phyloP scores from a whole-genome alignment of 2,329 filamentous ascomycete species.

The Paracoccidioides lutzii region DNA sequence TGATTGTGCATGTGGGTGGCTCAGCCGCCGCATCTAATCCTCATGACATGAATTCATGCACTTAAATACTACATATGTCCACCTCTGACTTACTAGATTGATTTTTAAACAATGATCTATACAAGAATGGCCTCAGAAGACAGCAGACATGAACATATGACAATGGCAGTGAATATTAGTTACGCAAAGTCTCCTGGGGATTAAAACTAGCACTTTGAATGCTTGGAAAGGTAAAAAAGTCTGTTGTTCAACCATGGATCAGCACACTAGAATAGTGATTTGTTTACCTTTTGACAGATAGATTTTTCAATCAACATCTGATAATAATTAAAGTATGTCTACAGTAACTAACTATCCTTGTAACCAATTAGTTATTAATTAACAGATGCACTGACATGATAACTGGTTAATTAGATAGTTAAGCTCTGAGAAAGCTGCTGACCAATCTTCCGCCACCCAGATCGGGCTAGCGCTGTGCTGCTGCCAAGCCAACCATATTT shows the following conservation, averaged over 20 bases:
- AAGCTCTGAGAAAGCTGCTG: background rate
- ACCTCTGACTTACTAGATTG: too few relatives aligned
- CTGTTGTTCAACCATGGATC: background rate
- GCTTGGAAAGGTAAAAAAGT: background rate
- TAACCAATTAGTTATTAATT: background rate
- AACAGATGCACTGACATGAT: too few relatives aligned
- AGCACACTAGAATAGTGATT: background rate
- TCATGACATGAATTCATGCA: too few relatives aligned
- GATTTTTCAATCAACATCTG: background rate
- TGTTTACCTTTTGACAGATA: background rate
- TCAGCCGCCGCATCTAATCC: too few relatives aligned
- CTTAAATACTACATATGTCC: too few relatives aligned
- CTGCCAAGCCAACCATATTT: constrained; percentile 1
- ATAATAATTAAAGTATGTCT: background rate
- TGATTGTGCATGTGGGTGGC: too few relatives aligned
- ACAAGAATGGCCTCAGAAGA: too few relatives aligned
- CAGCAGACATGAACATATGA: too few relatives aligned
- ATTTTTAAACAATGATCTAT: too few relatives aligned
- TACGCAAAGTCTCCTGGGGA: background rate
- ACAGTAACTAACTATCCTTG: background rate
- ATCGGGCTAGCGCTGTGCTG: background rate
- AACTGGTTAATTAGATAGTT: too few relatives aligned
- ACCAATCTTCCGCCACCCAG: background rate
- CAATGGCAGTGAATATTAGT: background rate
- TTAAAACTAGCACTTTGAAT: too few relatives aligned